These are phyloP conservation scores for Gyrodon lividus DNA, from an alignment of 768 basidiomycete genomes.

Conservation along the genomic window DNA sequence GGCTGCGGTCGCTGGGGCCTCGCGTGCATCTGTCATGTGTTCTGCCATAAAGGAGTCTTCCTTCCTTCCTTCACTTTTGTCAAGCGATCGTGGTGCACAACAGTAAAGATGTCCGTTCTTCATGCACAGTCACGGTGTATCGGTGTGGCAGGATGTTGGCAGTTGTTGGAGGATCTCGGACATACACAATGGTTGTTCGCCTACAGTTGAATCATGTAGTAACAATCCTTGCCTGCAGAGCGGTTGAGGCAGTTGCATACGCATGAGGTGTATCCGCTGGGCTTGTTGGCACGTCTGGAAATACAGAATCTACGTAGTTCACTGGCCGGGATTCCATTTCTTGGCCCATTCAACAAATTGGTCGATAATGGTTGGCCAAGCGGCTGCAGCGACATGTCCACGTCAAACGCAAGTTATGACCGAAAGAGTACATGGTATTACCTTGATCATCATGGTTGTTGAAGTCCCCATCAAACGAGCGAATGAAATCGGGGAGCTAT, in stretches of 20 bases:
- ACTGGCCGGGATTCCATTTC: constrained; percentile 20
- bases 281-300: neutral
- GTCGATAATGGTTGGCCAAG: constrained; percentile 88
- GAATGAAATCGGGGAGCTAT: constrained; percentile 79
- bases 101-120: neutral
- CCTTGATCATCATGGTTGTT: constrained; percentile 75
- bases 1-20: constrained; percentile 24
- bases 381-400: constrained; percentile 43
- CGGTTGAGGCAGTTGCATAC: neutral
- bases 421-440: constrained; percentile 28
- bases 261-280: neutral
- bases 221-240: neutral
- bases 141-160: no score
- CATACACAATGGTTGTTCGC: no score
- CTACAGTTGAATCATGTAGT: neutral
- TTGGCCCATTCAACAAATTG: constrained; percentile 75
- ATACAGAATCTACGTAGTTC: neutral
- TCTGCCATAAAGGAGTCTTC: constrained; percentile 25
- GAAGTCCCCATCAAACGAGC: constrained; percentile 71
- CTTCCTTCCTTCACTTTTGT: constrained; percentile 32
- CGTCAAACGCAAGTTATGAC: neutral
- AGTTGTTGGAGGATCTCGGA: no score
- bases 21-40: constrained; percentile 25
- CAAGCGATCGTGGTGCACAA: constrained; percentile 7
- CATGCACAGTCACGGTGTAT: no score